Conservation (phyloP, 2,329 filamentous ascomycete genomes). For the Colletotrichum caudatum region DNA sequence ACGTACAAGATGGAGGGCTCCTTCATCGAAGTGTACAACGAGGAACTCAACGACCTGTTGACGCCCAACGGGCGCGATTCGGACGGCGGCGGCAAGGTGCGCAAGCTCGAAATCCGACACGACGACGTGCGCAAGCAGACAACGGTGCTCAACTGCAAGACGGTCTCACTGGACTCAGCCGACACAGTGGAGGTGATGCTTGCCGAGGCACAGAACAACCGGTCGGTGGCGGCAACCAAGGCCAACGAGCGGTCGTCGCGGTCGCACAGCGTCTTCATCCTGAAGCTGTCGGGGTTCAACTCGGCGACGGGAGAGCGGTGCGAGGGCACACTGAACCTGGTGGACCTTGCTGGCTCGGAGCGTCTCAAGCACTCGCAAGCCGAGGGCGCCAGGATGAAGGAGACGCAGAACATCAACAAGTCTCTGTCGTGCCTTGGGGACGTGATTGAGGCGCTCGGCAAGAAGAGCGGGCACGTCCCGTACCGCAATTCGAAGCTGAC, state of each 20-base stretch:
- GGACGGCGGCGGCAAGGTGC: constrained; percentile 70
- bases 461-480: constrained; percentile 85
- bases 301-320: constrained; percentile 82
- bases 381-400: constrained; percentile 87
- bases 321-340: constrained; percentile 94
- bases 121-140: constrained; percentile 87
- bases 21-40: constrained; percentile 98
- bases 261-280: constrained; percentile 95
- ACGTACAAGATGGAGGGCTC: constrained; percentile 92
- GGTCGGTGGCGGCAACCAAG: constrained; percentile 95
- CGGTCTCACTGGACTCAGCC: constrained; percentile 81
- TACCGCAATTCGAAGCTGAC: constrained; percentile 98
- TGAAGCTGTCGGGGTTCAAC: constrained; percentile 82
- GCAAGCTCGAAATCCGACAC: constrained; percentile 90
- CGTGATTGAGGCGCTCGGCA: constrained; percentile 92
- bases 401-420: constrained; percentile 98
- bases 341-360: constrained; percentile 95
- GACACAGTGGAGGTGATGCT: constrained; percentile 85
- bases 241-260: constrained; percentile 95
- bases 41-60: constrained; percentile 92
- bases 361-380: constrained; percentile 87
- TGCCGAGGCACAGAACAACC: constrained; percentile 82
- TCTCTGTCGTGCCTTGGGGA: constrained; percentile 92
- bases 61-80: constrained; percentile 68
- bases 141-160: constrained; percentile 82